A percentile compares a stretch with the other conserved stretches of the same genome.
phyloP scores from a whole-genome alignment of 78 protist genomes.

The Dictyostelium citrinum region DNA sequence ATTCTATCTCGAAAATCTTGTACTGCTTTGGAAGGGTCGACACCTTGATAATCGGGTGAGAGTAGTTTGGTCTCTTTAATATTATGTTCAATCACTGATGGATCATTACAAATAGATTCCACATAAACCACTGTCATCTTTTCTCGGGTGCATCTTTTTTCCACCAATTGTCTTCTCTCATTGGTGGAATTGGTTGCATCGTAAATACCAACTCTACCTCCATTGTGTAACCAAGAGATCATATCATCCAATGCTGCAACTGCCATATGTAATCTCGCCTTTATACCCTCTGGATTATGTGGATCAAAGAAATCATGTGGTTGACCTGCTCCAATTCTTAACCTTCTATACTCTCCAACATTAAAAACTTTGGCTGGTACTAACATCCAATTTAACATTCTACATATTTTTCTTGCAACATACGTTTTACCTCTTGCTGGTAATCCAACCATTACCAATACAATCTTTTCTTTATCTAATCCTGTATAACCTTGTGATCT shows the following conservation, averaged over 20 bases:
- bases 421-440: conserved; percentile 93
- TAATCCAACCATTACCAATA: conserved; percentile 90
- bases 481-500: conserved; percentile 69
- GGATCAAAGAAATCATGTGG: conserved; percentile 87
- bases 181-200: conserved; percentile 90
- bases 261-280: conserved; percentile 82
- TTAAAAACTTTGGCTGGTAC: conserved; percentile 78
- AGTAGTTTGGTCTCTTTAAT: conserved; percentile 72
- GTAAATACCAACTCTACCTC: conserved; percentile 84
- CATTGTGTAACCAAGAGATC: conserved; percentile 79
- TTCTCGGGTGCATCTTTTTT: conserved; percentile 53
- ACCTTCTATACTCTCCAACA: conserved; percentile 81
- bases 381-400: conserved; percentile 88
- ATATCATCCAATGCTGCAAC: conserved; percentile 85
- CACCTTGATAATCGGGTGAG: conserved; percentile 83
- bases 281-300: conserved; percentile 82
- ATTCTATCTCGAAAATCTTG: conserved; percentile 84
- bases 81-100: conserved; percentile 74
- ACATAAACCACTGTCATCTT: conserved; percentile 40
- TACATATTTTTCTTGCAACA: conserved; percentile 82
- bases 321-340: conserved; percentile 84
- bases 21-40: conserved; percentile 70
- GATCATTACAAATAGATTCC: conserved; percentile 62
- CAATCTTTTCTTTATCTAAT: conserved; percentile 78
- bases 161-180: conserved; percentile 71